Base-by-base conservation (phyloP, 805 yeast genomes). In the Tetrapisispora arboricola region DNA sequence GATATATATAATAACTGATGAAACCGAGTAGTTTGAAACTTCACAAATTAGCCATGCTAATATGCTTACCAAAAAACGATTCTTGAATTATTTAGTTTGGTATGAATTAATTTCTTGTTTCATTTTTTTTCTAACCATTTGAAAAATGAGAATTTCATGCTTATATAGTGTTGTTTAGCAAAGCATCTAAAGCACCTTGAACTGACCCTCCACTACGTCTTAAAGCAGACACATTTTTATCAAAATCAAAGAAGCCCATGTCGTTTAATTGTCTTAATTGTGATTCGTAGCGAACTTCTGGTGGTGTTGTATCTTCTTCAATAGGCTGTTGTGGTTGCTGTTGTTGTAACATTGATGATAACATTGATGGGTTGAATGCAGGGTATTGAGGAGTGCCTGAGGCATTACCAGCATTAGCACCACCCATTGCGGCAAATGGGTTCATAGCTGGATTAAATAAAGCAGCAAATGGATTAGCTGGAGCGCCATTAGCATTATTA, bases 201-300 rank as follows among this genome's bases (percentile, higher is more conserved):
- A 90, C 96, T 47, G 88, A 84, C 8, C 98, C 98, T 26, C 98
- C 98, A 41, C 90, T 78, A 65, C 97, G 78, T 67, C 96, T 78
- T 53, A 92, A 72, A 1, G 97, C 97, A 22, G 78, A 79, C 19
- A 92, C 87, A 57, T 92, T 92, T 50, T 84, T 73, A 50, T 90
- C 97, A 58, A 90, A 90, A 50, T 90, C 96, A 50, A 75, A 77
- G 66, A 90, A 90, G 6, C 92, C 92, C 73, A 83, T 80, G 54
- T 83, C 90, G 56, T 81, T 84, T 53, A 80, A 66, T 56, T 82
- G 90, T 52, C 84, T 75, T 47, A 80, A 64, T 58, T 80, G 92
- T 3, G 70, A 48, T 56, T 78, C 88, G 57, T 75, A 83, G 38
- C 84, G 70, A 58, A 80, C 90, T 63, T 83, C 92, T 15, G 90